These are phyloP conservation scores for Apostasia shenzhenica DNA, from an alignment of 106 monocot species.

Conservation along the genomic window DNA sequence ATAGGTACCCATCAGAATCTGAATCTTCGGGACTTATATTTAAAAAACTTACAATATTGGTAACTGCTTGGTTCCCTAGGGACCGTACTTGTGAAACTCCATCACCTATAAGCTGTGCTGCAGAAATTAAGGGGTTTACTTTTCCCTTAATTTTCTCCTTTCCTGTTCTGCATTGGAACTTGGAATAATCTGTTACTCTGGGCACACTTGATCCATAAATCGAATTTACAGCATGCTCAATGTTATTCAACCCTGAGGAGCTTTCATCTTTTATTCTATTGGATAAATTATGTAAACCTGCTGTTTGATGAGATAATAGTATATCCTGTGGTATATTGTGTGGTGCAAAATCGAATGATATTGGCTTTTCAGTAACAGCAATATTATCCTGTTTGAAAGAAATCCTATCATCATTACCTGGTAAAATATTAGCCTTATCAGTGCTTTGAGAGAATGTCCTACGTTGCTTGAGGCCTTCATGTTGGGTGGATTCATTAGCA, in stretches of 20 bases:
- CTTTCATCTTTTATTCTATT: conserved; percentile 37
- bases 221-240: conserved; percentile 36
- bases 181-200: too few relatives aligned
- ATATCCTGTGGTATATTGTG: conserved; percentile 25
- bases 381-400: conserved; percentile 16
- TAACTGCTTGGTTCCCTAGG: conserved; percentile 91
- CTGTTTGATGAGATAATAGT: conserved; percentile 7
- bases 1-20: conserved; percentile 51
- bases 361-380: conserved; percentile 8
- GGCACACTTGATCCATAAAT: conserved; percentile 55
- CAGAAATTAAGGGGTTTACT: conserved; percentile 77
- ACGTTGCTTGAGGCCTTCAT: conserved; percentile 46
- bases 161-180: too few relatives aligned
- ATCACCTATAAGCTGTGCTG: conserved; percentile 93
- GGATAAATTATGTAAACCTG: conserved; percentile 32
- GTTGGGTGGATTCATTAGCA: conserved; percentile 21
- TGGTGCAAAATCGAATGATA: conserved; percentile 32
- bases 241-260: conserved; percentile 24
- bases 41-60: conserved; percentile 90
- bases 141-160: conserved; percentile 18
- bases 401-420: conserved; percentile 16
- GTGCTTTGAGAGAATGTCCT: conserved; percentile 20
- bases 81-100: conserved; percentile 97
- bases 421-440: conserved; percentile 1
- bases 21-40: conserved; percentile 79